phyloP scores from a whole-genome alignment of 306 rosid species.

The Citrullus amarus region DNA sequence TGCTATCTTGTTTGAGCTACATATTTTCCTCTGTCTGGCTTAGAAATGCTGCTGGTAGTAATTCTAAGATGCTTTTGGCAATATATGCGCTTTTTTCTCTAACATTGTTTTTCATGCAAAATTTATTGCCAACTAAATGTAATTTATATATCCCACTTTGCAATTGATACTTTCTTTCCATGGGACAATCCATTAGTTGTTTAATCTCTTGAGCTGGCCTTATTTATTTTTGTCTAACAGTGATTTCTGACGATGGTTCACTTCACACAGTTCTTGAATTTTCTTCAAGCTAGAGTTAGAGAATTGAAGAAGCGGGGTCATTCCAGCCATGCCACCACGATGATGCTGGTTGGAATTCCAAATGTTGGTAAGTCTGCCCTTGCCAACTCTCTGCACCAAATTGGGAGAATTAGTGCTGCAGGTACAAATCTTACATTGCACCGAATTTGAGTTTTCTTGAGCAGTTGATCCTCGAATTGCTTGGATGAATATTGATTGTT shows the following conservation, averaged over 20 bases:
- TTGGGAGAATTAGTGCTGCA: conserved; percentile 85
- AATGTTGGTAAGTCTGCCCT: conserved; percentile 92
- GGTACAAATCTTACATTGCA: conserved; percentile 26
- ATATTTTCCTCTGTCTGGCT: background rate
- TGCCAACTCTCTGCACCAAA: conserved; percentile 72
- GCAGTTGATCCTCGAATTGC: background rate
- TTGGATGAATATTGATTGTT: background rate
- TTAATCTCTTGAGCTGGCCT: background rate
- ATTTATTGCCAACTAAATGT: background rate
- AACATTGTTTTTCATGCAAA: background rate
- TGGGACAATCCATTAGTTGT: background rate
- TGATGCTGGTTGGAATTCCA: conserved; percentile 72
- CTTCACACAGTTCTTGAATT: conserved; percentile 50
- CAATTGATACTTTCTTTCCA: background rate
- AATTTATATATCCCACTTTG: background rate
- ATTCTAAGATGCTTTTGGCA: background rate
- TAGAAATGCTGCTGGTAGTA: background rate
- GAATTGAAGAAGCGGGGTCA: conserved; percentile 34
- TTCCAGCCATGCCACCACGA: conserved; percentile 42
- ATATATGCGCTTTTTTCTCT: background rate
- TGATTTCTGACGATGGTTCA: background rate
- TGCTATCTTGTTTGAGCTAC: background rate
- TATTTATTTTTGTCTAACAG: background rate
- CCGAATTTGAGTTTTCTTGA: background rate
- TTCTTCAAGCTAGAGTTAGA: conserved; percentile 56